phyloP scores from a whole-genome alignment of 2,329 filamentous ascomycete species.

The Thelonectria discophora region DNA sequence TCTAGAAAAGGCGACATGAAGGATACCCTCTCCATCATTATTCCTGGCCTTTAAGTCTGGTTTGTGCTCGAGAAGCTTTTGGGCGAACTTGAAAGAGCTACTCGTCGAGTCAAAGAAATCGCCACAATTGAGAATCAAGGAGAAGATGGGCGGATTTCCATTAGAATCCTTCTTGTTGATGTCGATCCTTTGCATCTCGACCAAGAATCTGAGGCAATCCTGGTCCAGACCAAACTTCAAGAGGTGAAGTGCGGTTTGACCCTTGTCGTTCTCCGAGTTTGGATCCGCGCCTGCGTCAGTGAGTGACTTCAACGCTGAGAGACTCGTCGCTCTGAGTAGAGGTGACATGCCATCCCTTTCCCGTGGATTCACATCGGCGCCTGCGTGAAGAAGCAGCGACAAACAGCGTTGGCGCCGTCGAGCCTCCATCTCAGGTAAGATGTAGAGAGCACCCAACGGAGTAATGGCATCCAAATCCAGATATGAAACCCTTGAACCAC shows the following conservation, averaged over 20 bases:
- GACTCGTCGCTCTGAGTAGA: slow-evolving; percentile 4
- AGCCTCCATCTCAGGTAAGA: neutral
- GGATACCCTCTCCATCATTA: neutral
- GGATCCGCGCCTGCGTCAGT: slow-evolving; percentile 12
- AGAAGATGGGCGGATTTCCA: slow-evolving; percentile 2
- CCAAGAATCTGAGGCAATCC: neutral
- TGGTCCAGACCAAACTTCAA: neutral
- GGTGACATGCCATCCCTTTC: neutral
- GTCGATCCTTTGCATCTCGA: neutral
- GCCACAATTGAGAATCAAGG: neutral
- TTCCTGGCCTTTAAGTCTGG: slow-evolving; percentile 1
- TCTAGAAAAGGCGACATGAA: neutral
- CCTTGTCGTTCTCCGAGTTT: neutral
- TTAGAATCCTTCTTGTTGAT: slow-evolving; percentile 1
- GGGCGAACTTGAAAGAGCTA: neutral
- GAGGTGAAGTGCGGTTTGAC: slow-evolving; percentile 5
- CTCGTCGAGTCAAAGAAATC: neutral
- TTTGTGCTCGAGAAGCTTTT: neutral
- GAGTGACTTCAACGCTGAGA: neutral
- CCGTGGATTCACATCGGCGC: slow-evolving; percentile 7
- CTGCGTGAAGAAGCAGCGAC: slow-evolving; percentile 4
- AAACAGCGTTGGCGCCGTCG: neutral
- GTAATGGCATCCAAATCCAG: too few species aligned
- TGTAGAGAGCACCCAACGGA: neutral
- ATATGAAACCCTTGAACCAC: too few species aligned